Conservation (phyloP, 345 rosid genomes). For the Gossypium australe region DNA sequence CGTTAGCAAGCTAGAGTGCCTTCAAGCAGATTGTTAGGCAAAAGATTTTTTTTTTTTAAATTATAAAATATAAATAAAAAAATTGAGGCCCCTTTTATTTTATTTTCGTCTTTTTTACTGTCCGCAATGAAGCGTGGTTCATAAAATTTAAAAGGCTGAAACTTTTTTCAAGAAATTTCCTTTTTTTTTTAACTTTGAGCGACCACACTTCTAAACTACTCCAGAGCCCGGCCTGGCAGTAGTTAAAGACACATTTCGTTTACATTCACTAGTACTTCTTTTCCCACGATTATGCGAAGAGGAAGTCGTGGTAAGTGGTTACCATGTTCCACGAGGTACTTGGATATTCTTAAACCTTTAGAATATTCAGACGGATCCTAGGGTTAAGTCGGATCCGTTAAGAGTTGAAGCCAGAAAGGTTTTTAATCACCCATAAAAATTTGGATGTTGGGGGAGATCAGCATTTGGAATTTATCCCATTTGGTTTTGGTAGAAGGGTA, state of each 20-base stretch:
- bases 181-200: too few species aligned
- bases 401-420: slow-evolving; percentile 11
- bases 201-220: too few species aligned
- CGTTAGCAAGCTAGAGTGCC: slow-evolving; percentile 17
- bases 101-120: too few species aligned
- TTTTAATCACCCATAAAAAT: background rate
- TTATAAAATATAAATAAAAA: too few species aligned
- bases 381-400: slow-evolving; percentile 5
- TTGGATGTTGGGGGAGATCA: background rate
- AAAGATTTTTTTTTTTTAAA: too few species aligned
- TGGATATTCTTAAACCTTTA: slow-evolving; percentile 10
- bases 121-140: too few species aligned
- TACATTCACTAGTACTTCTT: slow-evolving; percentile 23
- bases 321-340: slow-evolving; percentile 21
- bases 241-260: slow-evolving; percentile 14
- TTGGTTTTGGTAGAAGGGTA: slow-evolving; percentile 7
- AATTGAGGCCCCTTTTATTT: too few species aligned
- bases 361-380: slow-evolving; percentile 9
- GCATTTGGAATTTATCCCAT: background rate
- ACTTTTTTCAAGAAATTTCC: too few species aligned
- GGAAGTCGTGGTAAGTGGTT: slow-evolving; percentile 26
- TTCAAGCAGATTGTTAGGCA: slow-evolving; percentile 13
- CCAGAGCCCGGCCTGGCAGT: background rate
- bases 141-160: too few species aligned
- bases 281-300: slow-evolving; percentile 15